Percentiles rank a stretch among this genome's conserved stretches.
These are phyloP conservation scores for Bruguiera sexangula DNA, from an alignment of 345 rosid genomes.

Conservation along the genomic window DNA sequence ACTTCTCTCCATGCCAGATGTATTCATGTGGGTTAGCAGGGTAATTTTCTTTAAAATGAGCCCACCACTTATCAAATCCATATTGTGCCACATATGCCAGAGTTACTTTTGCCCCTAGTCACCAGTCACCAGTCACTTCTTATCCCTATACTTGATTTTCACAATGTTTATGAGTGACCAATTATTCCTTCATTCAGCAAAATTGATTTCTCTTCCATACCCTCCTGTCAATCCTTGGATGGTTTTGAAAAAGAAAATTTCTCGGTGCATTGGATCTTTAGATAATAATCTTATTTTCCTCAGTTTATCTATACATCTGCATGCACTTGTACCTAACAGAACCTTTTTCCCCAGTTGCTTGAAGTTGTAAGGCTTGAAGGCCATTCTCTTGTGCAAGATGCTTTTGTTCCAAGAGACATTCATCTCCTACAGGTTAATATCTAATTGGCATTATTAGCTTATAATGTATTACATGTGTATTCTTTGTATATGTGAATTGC, in stretches of 20 bases:
- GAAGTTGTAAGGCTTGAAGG: conserved; percentile 96
- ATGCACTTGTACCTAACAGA: background rate
- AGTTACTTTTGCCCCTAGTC: no score
- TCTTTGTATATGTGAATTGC: background rate
- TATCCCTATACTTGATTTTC: no score
- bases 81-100: no score
- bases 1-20: background rate
- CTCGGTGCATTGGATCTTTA: no score
- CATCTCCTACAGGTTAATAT: conserved; percentile 84
- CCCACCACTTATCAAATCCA: no score
- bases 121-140: no score
- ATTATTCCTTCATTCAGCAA: no score
- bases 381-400: conserved; percentile 87
- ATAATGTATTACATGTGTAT: background rate
- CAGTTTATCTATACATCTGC: background rate
- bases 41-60: background rate
- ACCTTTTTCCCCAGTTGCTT: conserved; percentile 52
- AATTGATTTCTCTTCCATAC: background rate
- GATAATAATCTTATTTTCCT: no score
- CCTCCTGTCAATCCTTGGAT: background rate
- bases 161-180: no score
- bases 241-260: background rate
- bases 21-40: background rate
- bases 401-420: conserved; percentile 80
- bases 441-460: background rate